Conservation (phyloP, 148 eudicot genomes). For the Simmondsia chinensis region DNA sequence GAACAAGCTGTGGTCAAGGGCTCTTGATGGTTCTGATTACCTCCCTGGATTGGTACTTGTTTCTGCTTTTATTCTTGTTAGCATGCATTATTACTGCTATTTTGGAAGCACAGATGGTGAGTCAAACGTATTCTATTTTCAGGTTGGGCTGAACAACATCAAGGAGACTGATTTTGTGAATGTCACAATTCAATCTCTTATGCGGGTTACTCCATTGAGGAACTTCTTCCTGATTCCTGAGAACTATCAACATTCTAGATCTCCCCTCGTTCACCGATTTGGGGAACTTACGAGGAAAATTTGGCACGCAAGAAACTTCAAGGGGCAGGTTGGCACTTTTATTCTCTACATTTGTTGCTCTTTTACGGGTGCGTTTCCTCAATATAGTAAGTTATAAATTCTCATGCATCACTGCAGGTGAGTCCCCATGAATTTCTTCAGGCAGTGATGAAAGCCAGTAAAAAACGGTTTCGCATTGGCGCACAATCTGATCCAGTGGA, state of each 20-base stretch:
- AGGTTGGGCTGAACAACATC: slow-evolving; percentile 94
- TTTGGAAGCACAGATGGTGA: slow-evolving; percentile 1
- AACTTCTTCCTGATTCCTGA: slow-evolving; percentile 92
- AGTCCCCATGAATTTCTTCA: slow-evolving; percentile 98
- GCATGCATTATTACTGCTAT: background rate
- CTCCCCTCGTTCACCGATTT: slow-evolving; percentile 86
- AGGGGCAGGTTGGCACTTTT: slow-evolving; percentile 71
- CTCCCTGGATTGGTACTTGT: slow-evolving; percentile 92
- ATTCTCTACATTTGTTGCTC: background rate
- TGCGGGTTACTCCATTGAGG: slow-evolving; percentile 95
- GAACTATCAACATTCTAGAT: slow-evolving; percentile 71
- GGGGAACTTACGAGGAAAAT: slow-evolving; percentile 94
- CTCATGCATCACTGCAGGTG: slow-evolving; percentile 41
- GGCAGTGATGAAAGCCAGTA: slow-evolving; percentile 94
- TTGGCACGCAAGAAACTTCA: slow-evolving; percentile 93
- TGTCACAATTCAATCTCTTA: slow-evolving; percentile 87
- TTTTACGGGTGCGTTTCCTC: background rate
- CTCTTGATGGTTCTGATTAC: slow-evolving; percentile 98
- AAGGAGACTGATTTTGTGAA: slow-evolving; percentile 92
- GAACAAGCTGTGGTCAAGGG: slow-evolving; percentile 86
- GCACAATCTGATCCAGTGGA: slow-evolving; percentile 93
- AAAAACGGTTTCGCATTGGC: slow-evolving; percentile 76
- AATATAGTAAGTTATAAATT: background rate
- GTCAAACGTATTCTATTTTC: slow-evolving; percentile 7
- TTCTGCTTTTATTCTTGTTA: background rate